These are phyloP conservation scores for Sindora glabra DNA, from an alignment of 306 rosid genomes.

Conservation along the genomic window DNA sequence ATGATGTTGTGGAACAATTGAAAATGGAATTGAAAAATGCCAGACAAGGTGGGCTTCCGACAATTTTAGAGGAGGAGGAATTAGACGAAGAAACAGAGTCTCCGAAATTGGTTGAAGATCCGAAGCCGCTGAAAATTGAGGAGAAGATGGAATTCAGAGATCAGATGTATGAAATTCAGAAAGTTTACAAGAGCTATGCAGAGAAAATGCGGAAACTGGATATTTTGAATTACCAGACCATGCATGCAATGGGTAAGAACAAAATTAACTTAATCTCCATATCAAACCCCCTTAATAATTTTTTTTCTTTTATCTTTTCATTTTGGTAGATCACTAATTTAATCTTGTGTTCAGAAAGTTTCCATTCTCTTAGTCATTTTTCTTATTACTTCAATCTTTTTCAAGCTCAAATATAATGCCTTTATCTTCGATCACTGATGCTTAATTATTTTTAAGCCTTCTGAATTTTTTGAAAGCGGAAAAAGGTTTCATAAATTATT, in stretches of 20 bases:
- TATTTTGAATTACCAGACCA: conserved; percentile 66
- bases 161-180: conserved; percentile 52
- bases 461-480: background rate
- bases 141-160: conserved; percentile 48
- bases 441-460: background rate
- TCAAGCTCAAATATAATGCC: background rate
- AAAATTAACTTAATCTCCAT: background rate
- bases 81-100: conserved; percentile 31
- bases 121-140: conserved; percentile 42
- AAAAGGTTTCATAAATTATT: no score
- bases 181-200: conserved; percentile 48
- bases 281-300: background rate
- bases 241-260: conserved; percentile 78
- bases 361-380: background rate
- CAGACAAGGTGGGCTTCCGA: conserved; percentile 66
- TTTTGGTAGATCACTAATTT: background rate
- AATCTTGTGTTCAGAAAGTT: background rate
- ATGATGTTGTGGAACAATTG: conserved; percentile 64
- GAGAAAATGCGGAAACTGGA: conserved; percentile 80
- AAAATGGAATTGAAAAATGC: conserved; percentile 58
- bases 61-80: conserved; percentile 78
- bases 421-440: background rate
- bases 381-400: no score
- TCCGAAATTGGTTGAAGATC: conserved; percentile 23
- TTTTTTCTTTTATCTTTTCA: no score